Base-by-base conservation (phyloP, 2,329 filamentous ascomycete species). In the Volutella citrinella region DNA sequence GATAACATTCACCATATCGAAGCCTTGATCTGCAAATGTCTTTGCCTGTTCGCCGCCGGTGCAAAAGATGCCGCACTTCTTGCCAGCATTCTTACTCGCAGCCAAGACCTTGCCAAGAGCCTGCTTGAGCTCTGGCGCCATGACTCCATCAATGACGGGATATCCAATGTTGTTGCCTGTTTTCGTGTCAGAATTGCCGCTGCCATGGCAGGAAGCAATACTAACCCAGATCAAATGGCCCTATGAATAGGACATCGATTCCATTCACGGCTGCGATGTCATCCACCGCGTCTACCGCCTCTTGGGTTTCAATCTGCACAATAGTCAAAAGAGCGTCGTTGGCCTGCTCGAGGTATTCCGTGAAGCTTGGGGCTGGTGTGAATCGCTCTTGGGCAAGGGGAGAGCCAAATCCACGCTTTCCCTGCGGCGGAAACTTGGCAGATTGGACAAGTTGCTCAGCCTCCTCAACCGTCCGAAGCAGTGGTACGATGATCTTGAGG, bases 221-320 rank as follows among this genome's bases (percentile, higher is more conserved):
- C 45, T 27, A 42, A 48, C 76, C 81, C 32, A 84, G 65, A 49
- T 84, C 80, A 51, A 82, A 83, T 3, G 80, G 80, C 0, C 80
- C 80, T 28, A 84, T 69, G 52, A 82, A 83, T 16, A 84, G 59
- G 5, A 80, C 70, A 41, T 84, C 80, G 15, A 84, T 65, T 5
- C 76, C 76, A 5, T 76, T 60, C 15, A 80, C 64, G 14, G 71
- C 66, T 25, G 77, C 78, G 54, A 84, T 84, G 29, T 73, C 74
- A 20, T 82, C 78, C 2, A 83, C 70, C 10, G 61, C 60, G 2
- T 77, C 71, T 11, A 84, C 61, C 1, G 79, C 79, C 53, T 82
- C 78, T 40, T 66, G 64, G 1, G 80, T 83, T 61, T 84, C 80
- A 32, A 84, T 83, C 56, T 84, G 80, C 10, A 83, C 76, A 61